Conservation (phyloP, 2,329 filamentous ascomycete genomes). For the Cercospora janseana region DNA sequence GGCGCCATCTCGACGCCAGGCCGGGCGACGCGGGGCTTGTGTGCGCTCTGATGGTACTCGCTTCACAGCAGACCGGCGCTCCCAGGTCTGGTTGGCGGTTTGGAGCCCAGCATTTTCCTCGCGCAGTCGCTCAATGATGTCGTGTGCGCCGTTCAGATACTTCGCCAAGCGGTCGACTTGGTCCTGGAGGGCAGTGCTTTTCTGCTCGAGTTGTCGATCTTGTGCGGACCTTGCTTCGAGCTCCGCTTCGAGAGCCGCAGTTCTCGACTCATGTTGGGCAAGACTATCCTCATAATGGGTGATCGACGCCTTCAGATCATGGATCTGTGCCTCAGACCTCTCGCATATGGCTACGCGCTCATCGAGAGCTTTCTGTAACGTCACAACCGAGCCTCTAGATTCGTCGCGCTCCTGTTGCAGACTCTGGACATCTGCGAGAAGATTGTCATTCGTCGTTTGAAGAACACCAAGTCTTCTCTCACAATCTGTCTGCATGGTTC, state of each 20-base stretch:
- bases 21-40: neutral
- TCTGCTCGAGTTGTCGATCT: neutral
- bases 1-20: neutral
- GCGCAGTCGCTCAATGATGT: neutral
- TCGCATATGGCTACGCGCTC: neutral
- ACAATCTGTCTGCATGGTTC: neutral
- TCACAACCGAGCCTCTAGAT: neutral
- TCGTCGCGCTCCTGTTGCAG: neutral
- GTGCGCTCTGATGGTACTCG: neutral
- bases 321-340: neutral
- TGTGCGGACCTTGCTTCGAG: neutral
- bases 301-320: neutral
- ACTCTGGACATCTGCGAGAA: neutral
- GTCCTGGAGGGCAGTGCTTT: neutral
- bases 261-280: neutral
- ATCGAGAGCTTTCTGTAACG: neutral
- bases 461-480: neutral
- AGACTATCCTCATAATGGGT: neutral
- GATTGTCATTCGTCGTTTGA: neutral
- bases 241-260: neutral
- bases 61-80: neutral
- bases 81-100: neutral
- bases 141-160: neutral
- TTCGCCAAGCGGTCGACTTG: neutral
- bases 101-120: neutral